Percentiles rank a stretch among this genome's conserved stretches.
phyloP scores from a whole-genome alignment of 768 basidiomycete species.

The Leccinum ochraceum region DNA sequence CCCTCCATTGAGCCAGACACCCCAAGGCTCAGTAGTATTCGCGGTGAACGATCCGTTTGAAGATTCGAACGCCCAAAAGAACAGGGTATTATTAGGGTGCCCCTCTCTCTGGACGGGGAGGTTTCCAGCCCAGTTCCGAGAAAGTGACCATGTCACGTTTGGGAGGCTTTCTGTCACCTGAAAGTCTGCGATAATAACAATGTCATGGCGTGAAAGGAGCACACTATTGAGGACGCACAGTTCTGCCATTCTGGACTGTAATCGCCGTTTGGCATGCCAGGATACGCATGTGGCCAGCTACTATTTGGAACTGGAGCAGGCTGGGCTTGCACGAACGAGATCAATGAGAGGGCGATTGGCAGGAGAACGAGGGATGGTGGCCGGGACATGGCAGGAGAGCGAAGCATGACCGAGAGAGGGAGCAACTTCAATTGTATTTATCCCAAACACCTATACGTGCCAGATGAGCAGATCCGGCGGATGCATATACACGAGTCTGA shows the following conservation, averaged over 20 bases:
- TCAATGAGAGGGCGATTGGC: neutral
- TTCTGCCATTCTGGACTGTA: slow-evolving; percentile 55
- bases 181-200: slow-evolving; percentile 45
- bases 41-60: slow-evolving; percentile 52
- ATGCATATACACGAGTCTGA: too few species aligned
- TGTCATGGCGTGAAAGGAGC: neutral
- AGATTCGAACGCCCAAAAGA: slow-evolving; percentile 38
- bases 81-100: slow-evolving; percentile 57
- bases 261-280: slow-evolving; percentile 35
- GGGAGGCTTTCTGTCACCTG: slow-evolving; percentile 55
- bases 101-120: slow-evolving; percentile 47
- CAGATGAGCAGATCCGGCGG: too few species aligned
- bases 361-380: neutral
- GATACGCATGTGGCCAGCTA: slow-evolving; percentile 41
- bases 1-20: slow-evolving; percentile 56
- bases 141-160: slow-evolving; percentile 53
- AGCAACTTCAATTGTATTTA: too few species aligned
- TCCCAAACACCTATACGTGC: too few species aligned
- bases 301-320: neutral
- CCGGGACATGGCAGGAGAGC: neutral
- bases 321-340: slow-evolving; percentile 3
- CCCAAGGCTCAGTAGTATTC: slow-evolving; percentile 48
- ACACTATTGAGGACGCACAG: slow-evolving; percentile 40
- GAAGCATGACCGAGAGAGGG: too few species aligned
- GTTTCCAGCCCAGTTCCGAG: slow-evolving; percentile 33